A percentile compares a stretch with the other conserved stretches of the same genome.
Evolutionary conservation across 106 monocot genomes (phyloP).

Genomic region (Ottelia alismoides): DNA sequence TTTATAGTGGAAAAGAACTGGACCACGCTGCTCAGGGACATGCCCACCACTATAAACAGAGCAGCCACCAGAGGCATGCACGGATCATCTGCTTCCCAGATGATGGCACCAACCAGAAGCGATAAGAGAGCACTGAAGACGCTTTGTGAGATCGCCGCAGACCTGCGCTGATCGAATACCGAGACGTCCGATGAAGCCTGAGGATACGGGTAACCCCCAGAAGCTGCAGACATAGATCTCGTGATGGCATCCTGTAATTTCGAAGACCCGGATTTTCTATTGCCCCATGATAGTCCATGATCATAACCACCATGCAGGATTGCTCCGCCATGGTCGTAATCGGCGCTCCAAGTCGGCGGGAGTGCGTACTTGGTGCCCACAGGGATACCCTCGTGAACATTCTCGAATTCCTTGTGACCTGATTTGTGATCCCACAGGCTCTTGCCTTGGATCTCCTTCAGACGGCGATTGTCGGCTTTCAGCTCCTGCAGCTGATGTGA

Average conservation of each 20-base stretch:
- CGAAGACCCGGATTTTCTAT: no score
- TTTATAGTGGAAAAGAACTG: constrained; percentile 59
- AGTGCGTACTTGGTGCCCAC: not conserved
- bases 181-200: not conserved
- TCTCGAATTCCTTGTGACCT: constrained; percentile 1
- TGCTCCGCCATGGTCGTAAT: not conserved
- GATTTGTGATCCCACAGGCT: constrained; percentile 12
- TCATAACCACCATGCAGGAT: constrained; percentile 2
- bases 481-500: constrained; percentile 51
- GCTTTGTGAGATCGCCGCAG: constrained; percentile 35
- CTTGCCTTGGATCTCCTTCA: constrained; percentile 29
- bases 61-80: constrained; percentile 65
- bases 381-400: constrained; percentile 2
- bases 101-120: constrained; percentile 53
- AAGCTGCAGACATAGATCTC: not conserved
- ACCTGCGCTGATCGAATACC: constrained; percentile 8
- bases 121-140: constrained; percentile 58
- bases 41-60: constrained; percentile 58
- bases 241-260: no score
- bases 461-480: constrained; percentile 35
- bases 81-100: constrained; percentile 63
- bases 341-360: not conserved
- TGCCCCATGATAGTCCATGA: constrained; percentile 16
- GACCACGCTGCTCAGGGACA: constrained; percentile 64
- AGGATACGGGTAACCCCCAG: not conserved